Evolutionary conservation across 139 green algal genomes (phyloP), one percentile per base, ranked within the genome.

Genomic region (Chlamydomonas sp.): DNA sequence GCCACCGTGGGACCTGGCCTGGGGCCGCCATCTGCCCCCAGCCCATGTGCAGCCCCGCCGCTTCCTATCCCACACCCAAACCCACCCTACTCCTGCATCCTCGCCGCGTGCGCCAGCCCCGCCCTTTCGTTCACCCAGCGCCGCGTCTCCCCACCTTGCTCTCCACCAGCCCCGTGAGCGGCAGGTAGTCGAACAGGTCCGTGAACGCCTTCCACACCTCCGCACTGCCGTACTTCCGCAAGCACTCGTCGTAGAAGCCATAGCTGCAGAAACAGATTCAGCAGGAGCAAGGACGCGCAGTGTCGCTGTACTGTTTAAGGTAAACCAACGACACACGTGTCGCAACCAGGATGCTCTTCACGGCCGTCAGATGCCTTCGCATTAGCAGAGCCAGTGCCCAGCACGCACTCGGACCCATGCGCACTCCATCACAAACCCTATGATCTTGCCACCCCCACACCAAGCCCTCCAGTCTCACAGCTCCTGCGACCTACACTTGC

Each of bases 181-280:
- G 98, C 80, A 99, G 95, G 92, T 99, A 99, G 91, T 99, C 98
- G 90, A 99, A 99, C 20, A 99, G 89, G 91, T 99, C 98, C 12
- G 98, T 99, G 91, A 99, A 99, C 88, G 93, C 95, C 90, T 98
- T 98, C 98, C 98, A 99, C 59, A 99, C 97, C 31, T 99, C 98
- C 9, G 98, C 95, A 83, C 95, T 98, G 84, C 98, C 98, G 86
- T 99, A 99, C 91, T 99, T 99, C 16, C 98, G 93, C 75, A 99
- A 91, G 94, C 98, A 99, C 93, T 99, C 98, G 90, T 99, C 98
- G 85, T 99, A 99, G 92, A 99, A 99, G 58, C 98, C 98, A 87
- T 99, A 99, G 62, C 95, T 97, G 93, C 89, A 89, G 12, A 49
- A 49, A 75, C 14, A 77, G 58, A 9, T 75, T 6, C 66, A 66